Base-by-base conservation (phyloP, 441 rosid genomes). In the Populus hybrid region DNA sequence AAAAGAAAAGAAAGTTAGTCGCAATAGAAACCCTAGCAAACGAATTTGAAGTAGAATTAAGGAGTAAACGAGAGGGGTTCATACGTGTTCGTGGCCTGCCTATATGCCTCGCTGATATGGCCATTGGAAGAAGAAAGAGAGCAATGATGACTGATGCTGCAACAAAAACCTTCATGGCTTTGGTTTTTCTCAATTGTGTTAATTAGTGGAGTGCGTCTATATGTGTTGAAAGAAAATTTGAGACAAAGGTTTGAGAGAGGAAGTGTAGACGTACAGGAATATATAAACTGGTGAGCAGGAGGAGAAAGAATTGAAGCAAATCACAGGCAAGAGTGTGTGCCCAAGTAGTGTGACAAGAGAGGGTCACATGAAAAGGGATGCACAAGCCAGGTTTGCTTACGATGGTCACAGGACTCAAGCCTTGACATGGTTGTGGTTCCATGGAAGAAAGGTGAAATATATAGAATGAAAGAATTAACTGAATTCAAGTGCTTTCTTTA, bases 311-410 rank as follows among this genome's bases (percentile, higher is more conserved):
- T 87, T 91, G 94, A 91, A 91, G 85, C 91, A 81, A 75, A 84
- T 88, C 93, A 91, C 91, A 91, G 83, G 84, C 81, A 76, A 75
- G 76, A 67, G 85, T 79, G 78, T 80, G 85, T 30, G 11, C 1
- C n/a, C 8, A 40, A 38, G 69, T 18, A 36, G 40, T n/a, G 57
- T 4, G 81, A 82, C 46, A 69, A 83, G 76, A 65, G 76, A 77
- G 76, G 80, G 74, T 88, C 93, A 90, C 93, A 90, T 82, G 93
- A 87, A 88, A 80, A 76, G 82, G 81, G 81, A 46, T 72, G 67
- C 73, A 70, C 42, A 70, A 24, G 36, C 61, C 69, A 35, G 18
- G 72, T 30, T 74, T 64, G 79, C 14, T 82, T 76, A 75, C 78
- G 75, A 10, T 40, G 70, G 82, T 89, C 84, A 83, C 85, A 87